Evolutionary conservation across 352 stramenopile species (phyloP).

Genomic region (Blastocystis sp.): DNA sequence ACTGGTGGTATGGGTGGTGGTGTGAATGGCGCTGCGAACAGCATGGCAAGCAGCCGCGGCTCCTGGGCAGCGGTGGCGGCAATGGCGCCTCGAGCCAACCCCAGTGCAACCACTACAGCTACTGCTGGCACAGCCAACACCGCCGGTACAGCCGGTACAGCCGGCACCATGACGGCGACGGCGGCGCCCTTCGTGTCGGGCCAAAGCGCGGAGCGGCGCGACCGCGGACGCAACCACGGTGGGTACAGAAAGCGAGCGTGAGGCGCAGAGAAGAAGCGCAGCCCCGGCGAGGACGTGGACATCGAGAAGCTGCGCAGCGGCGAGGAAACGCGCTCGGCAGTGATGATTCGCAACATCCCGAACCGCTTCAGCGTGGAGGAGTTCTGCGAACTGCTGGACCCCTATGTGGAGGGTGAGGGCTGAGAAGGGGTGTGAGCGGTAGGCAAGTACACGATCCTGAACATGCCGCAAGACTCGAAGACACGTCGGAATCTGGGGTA

Average conservation of each 20-base stretch:
- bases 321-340: slow-evolving; percentile 63
- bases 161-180: background rate
- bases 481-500: slow-evolving; percentile 66
- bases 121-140: background rate
- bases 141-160: too few relatives aligned
- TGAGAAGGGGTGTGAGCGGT: background rate
- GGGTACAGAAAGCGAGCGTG: background rate
- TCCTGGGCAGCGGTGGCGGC: too few relatives aligned
- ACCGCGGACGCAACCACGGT: too few relatives aligned
- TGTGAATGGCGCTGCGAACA: too few relatives aligned
- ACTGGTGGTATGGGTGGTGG: too few relatives aligned
- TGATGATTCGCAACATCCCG: slow-evolving; percentile 69
- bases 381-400: slow-evolving; percentile 50
- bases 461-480: slow-evolving; percentile 66
- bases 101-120: background rate
- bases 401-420: slow-evolving; percentile 9
- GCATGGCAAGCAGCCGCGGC: too few relatives aligned
- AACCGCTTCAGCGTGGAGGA: slow-evolving; percentile 57
- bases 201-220: background rate
- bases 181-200: slow-evolving; percentile 1
- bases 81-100: too few relatives aligned
- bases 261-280: slow-evolving; percentile 38
- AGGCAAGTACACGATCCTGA: slow-evolving; percentile 67
- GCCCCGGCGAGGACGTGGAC: slow-evolving; percentile 51
- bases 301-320: slow-evolving; percentile 60